Conservation (phyloP, 2,329 filamentous ascomycete genomes). For the Paramyrothecium sp. region DNA sequence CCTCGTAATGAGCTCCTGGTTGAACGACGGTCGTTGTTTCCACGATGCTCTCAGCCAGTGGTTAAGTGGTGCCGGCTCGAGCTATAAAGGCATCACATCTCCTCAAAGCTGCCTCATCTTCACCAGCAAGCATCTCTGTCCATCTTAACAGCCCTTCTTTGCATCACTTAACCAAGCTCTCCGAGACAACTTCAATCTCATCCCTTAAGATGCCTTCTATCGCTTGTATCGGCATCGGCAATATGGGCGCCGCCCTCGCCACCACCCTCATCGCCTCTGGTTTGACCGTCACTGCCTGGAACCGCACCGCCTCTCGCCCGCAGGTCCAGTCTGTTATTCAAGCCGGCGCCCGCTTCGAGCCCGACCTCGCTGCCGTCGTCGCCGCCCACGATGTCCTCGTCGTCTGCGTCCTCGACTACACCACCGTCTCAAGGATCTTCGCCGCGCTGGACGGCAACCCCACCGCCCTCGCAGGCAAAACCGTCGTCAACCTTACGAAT, state of each 20-base stretch:
- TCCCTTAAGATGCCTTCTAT: constrained; percentile 6
- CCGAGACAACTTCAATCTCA: neutral
- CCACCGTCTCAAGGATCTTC: constrained; percentile 9
- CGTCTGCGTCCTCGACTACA: constrained; percentile 23
- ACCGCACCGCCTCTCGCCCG: constrained; percentile 16
- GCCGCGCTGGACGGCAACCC: neutral
- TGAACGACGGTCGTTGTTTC: too few relatives aligned
- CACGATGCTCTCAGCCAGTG: too few relatives aligned
- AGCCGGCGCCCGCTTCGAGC: constrained; percentile 7
- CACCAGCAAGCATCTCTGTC: neutral
- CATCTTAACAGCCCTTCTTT: neutral
- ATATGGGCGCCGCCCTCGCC: constrained; percentile 20
- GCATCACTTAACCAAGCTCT: neutral
- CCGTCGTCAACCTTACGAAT: constrained; percentile 26
- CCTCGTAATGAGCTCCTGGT: too few relatives aligned
- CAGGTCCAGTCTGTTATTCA: constrained; percentile 10
- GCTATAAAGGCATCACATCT: too few relatives aligned
- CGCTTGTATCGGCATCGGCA: constrained; percentile 20
- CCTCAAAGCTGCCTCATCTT: too few relatives aligned
- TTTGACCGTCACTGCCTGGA: constrained; percentile 21
- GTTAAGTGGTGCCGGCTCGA: too few relatives aligned
- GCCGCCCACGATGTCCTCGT: constrained; percentile 8
- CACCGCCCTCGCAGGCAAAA: constrained; percentile 14
- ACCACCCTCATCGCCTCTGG: constrained; percentile 13
- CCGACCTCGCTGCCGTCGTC: neutral